Percentiles rank a stretch among this genome's conserved stretches.
Evolutionary conservation across 169 alveolate genomes (phyloP).

Genomic region (Eimeria falciformis): DNA sequence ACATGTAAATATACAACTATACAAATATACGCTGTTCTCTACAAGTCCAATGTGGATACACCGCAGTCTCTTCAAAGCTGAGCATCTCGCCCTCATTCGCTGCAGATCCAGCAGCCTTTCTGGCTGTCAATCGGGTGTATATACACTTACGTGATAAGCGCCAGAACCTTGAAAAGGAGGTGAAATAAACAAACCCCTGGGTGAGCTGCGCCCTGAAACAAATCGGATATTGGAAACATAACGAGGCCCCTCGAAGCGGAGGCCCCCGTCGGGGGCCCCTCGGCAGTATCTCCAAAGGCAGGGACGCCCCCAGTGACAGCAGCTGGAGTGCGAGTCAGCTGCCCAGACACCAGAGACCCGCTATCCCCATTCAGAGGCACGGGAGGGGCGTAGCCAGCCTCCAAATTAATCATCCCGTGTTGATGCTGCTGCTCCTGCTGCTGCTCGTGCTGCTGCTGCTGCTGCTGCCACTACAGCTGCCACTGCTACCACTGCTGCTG

Average conservation of each 20-base stretch:
- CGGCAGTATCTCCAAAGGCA: neutral
- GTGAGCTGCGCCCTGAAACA: constrained; percentile 56
- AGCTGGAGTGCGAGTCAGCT: constrained; percentile 4
- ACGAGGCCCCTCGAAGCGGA: neutral
- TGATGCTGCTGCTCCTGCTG: constrained; percentile 27
- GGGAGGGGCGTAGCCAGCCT: constrained; percentile 13
- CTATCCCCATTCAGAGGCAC: constrained; percentile 30
- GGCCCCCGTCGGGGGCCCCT: constrained; percentile 10
- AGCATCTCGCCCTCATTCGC: no score
- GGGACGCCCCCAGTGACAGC: neutral
- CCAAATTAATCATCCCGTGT: constrained; percentile 45
- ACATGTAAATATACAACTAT: no score
- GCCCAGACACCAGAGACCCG: constrained; percentile 17
- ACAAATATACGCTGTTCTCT: no score
- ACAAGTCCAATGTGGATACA: no score
- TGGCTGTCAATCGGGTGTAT: no score
- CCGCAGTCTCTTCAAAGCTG: no score
- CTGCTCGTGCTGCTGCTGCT: constrained; percentile 27
- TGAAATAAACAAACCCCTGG: constrained; percentile 73
- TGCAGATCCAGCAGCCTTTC: no score
- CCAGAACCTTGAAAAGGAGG: constrained; percentile 31
- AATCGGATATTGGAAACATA: neutral
- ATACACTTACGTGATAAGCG: constrained; percentile 23
- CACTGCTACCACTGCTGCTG: neutral
- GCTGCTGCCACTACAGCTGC: neutral